Evolutionary conservation across 1,139 yeast species (phyloP).

Genomic region (Eremothecium cymbalariae): DNA sequence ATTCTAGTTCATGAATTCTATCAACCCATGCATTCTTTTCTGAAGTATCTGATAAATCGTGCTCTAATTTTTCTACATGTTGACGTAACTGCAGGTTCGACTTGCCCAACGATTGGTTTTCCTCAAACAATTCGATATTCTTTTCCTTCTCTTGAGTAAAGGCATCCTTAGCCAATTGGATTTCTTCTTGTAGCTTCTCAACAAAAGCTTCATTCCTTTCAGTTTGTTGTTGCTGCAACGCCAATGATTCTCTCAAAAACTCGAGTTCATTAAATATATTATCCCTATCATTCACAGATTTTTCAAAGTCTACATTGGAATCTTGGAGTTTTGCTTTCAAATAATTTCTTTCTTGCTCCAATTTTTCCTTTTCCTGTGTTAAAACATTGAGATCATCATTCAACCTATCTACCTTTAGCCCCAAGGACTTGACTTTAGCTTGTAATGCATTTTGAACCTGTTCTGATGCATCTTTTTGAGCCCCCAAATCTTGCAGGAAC

Average conservation of each 20-base stretch:
- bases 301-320: conserved; percentile 40
- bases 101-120: conserved; percentile 31
- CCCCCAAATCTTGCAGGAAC: conserved; percentile 39
- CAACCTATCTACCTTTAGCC: conserved; percentile 38
- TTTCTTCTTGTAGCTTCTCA: conserved; percentile 29
- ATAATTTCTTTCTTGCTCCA: conserved; percentile 38
- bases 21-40: conserved; percentile 37
- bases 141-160: conserved; percentile 34
- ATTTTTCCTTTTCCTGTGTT: conserved; percentile 41
- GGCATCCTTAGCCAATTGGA: conserved; percentile 25
- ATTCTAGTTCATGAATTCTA: conserved; percentile 32
- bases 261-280: conserved; percentile 29
- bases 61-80: conserved; percentile 33
- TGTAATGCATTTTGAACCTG: conserved; percentile 38
- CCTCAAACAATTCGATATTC: conserved; percentile 32
- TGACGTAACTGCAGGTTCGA: conserved; percentile 32
- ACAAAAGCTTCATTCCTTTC: conserved; percentile 34
- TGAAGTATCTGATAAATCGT: conserved; percentile 32
- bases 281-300: conserved; percentile 40
- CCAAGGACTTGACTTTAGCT: conserved; percentile 35
- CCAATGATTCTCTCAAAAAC: conserved; percentile 29
- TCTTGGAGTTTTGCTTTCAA: conserved; percentile 42
- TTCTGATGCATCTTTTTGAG: conserved; percentile 41
- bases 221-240: conserved; percentile 28
- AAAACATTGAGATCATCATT: conserved; percentile 28